A percentile compares a stretch with the other conserved stretches of the same genome.
These are phyloP conservation scores for Peronospora farinosa DNA, from an alignment of 352 stramenopile species.

Conservation along the genomic window DNA sequence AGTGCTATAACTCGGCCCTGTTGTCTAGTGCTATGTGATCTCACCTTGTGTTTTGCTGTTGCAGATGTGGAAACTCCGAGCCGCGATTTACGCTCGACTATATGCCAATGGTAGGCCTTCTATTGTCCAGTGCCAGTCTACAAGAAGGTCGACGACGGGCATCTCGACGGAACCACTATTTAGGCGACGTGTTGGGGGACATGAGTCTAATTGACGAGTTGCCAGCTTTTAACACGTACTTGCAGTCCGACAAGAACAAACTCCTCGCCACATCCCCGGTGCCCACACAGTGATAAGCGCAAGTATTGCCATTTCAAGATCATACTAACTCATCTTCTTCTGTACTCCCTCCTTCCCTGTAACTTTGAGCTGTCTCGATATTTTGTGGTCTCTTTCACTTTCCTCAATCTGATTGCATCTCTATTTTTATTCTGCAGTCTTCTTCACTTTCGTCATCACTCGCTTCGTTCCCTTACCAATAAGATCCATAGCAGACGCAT, in stretches of 20 bases:
- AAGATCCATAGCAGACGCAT: slow-evolving; percentile 30
- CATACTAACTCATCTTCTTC: not conserved
- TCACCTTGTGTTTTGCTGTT: slow-evolving; percentile 11
- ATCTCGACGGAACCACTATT: slow-evolving; percentile 71
- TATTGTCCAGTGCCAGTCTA: slow-evolving; percentile 41
- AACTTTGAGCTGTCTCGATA: slow-evolving; percentile 4
- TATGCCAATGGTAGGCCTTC: slow-evolving; percentile 56
- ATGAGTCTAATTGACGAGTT: slow-evolving; percentile 61
- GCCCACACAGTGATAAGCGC: slow-evolving; percentile 22
- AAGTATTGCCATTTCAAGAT: slow-evolving; percentile 6
- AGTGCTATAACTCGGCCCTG: slow-evolving; percentile 1
- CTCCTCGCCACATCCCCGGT: slow-evolving; percentile 46
- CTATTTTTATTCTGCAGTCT: slow-evolving; percentile 55
- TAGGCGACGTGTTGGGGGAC: slow-evolving; percentile 65
- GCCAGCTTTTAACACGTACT: slow-evolving; percentile 40
- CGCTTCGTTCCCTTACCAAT: slow-evolving; percentile 25
- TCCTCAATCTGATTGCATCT: not conserved
- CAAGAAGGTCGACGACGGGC: slow-evolving; percentile 56
- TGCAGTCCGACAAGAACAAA: slow-evolving; percentile 35
- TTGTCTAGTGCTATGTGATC: slow-evolving; percentile 6
- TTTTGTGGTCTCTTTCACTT: slow-evolving; percentile 1
- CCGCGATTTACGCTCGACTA: slow-evolving; percentile 55
- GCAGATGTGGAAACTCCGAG: slow-evolving; percentile 32
- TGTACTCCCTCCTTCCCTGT: slow-evolving; percentile 1
- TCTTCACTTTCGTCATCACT: slow-evolving; percentile 52